A percentile compares a stretch with the other conserved stretches of the same genome.
phyloP scores from a whole-genome alignment of 1,284 basidiomycete genomes.

The Sporisorium scitamineum region DNA sequence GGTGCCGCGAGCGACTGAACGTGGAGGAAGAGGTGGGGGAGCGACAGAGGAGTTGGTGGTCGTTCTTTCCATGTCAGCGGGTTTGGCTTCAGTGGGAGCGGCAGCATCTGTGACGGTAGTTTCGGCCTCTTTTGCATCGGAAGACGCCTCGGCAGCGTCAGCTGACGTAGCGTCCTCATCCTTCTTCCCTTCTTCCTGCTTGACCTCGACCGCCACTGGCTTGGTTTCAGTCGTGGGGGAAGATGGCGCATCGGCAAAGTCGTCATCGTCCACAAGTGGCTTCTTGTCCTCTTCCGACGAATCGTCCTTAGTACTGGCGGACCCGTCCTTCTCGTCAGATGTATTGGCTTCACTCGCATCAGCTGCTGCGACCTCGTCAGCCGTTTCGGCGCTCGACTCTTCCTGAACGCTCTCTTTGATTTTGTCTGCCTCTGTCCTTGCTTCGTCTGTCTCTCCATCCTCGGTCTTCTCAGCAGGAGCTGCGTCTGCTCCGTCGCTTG shows the following conservation, averaged over 20 bases:
- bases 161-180: slow-evolving; percentile 6
- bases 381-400: slow-evolving; percentile 1
- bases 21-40: slow-evolving; percentile 32
- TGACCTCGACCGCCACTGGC: background rate
- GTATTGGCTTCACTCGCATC: background rate
- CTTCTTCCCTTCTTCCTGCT: slow-evolving; percentile 2
- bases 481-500: slow-evolving; percentile 1
- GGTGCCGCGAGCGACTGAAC: slow-evolving; percentile 25
- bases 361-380: background rate
- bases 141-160: background rate
- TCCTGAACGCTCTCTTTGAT: slow-evolving; percentile 37
- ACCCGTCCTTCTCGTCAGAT: slow-evolving; percentile 10
- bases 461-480: slow-evolving; percentile 10
- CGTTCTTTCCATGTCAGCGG: background rate
- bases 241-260: slow-evolving; percentile 46
- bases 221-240: slow-evolving; percentile 27
- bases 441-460: slow-evolving; percentile 10
- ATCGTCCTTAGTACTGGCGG: background rate
- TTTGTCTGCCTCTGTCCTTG: slow-evolving; percentile 41
- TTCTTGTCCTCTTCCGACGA: slow-evolving; percentile 20
- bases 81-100: slow-evolving; percentile 4
- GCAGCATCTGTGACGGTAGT: background rate
- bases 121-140: background rate
- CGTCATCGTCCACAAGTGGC: slow-evolving; percentile 27
- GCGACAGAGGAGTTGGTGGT: slow-evolving; percentile 6